Percentiles rank a stretch among this genome's conserved stretches.
Conservation (phyloP, 192 early-diverging fungal species). For the Coemansia guatemalensis region DNA sequence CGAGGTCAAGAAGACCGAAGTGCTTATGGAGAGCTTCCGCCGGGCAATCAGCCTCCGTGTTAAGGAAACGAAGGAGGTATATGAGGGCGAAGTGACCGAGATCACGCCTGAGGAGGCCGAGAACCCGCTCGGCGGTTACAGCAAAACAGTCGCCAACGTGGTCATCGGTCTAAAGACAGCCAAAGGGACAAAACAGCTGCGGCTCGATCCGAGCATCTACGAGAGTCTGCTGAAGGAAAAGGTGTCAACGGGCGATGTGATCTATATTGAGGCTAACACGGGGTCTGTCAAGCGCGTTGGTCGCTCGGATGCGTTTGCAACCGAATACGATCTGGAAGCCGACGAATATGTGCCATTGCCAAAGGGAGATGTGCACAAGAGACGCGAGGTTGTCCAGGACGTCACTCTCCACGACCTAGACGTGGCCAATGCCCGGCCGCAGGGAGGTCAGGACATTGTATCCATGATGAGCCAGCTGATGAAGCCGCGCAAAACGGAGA, state of each 20-base stretch:
- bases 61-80: constrained; percentile 99
- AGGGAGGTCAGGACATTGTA: constrained; percentile 97
- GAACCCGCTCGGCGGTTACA: constrained; percentile 97
- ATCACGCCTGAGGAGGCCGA: constrained; percentile 96
- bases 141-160: constrained; percentile 94
- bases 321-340: constrained; percentile 97
- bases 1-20: constrained; percentile 99
- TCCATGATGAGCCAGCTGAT: constrained; percentile 98
- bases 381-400: constrained; percentile 98
- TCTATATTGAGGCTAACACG: constrained; percentile 97
- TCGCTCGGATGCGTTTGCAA: constrained; percentile 96
- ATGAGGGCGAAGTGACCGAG: constrained; percentile 98
- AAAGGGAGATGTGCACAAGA: constrained; percentile 99
- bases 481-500: constrained; percentile 99
- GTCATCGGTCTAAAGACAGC: constrained; percentile 96
- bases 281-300: constrained; percentile 99
- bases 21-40: constrained; percentile 99
- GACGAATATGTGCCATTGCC: constrained; percentile 98
- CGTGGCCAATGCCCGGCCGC: constrained; percentile 92
- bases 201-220: constrained; percentile 95
- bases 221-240: constrained; percentile 97
- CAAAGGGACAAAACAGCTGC: constrained; percentile 97
- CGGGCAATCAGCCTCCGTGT: constrained; percentile 94
- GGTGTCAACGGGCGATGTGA: constrained; percentile 94
- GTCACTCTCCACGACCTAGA: constrained; percentile 98